Evolutionary conservation across 371 early-diverging fungal species (phyloP), one percentile per base, ranked within the genome.

Genomic region (Chytridiales sp.): DNA sequence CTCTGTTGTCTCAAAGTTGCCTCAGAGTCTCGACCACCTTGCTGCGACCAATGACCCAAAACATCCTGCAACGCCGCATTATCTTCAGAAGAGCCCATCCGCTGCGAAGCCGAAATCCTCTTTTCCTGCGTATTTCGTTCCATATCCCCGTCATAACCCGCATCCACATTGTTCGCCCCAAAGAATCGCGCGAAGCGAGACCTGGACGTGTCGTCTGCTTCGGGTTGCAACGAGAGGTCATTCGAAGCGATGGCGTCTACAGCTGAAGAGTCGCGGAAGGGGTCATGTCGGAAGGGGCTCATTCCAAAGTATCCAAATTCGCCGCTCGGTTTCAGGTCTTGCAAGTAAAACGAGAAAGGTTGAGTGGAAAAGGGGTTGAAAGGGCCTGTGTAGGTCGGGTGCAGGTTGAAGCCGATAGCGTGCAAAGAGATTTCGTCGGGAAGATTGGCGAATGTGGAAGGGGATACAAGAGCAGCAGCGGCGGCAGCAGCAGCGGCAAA

Each of bases 341-440:
- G 50, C 50, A 15, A 31, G 17, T 13, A 17, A 22, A 38, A 36
- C 4, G 61, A 64, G 17, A 69, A 40, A 1, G 67, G 62, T 38
- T 75, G 72, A 13, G 40, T 64, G 0, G 62, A 39, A 55, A 76
- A 76, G 1, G 76, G 76, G 54, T 76, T 67, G 47, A 76, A 72
- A 13, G 73, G 67, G 13, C 76, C 76, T 15, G 38, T 59, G 49
- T 76, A 76, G 22, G 55, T 69, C 13, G 72, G 76, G 34, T 66
- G 67, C 11, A 69, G 44, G 41, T 47, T 67, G 27, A 47, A 69
- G 26, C 69, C 70, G 47, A 69, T 29, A 17, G 61, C 55, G 43
- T 48, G 54, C 50, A 60, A 46, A 0, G 58, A 60, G 26, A 61
- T 35, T 27, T 47, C 29, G 15, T 56, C 51, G 31, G 8, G 32